These are phyloP conservation scores for Pseudogymnoascus sp. DNA, from an alignment of 2,329 filamentous ascomycete genomes.

Conservation along the genomic window DNA sequence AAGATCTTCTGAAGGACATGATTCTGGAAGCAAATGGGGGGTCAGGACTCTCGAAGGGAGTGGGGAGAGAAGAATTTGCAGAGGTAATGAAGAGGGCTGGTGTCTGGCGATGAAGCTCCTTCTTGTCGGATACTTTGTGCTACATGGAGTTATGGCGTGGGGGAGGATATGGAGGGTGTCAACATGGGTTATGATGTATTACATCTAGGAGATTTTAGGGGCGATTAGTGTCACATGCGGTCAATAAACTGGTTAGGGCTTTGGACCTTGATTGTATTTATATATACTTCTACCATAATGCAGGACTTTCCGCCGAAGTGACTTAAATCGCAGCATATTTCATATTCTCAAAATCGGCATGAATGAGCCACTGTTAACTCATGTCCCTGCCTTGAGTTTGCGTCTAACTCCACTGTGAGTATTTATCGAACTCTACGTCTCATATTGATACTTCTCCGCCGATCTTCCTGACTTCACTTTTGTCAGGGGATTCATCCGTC, in stretches of 20 bases:
- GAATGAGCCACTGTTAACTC: constrained; percentile 11
- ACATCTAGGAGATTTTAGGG: not conserved
- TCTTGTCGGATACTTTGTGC: not conserved
- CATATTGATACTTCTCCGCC: constrained; percentile 12
- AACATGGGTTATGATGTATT: constrained; percentile 4
- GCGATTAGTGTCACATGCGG: not conserved
- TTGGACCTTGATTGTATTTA: constrained; percentile 1
- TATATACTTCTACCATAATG: constrained; percentile 5
- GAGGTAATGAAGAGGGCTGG: constrained; percentile 27
- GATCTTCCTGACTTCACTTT: not conserved
- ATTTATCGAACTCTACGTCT: constrained; percentile 21
- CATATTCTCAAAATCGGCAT: constrained; percentile 13
- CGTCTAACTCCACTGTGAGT: constrained; percentile 12
- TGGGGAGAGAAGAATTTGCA: constrained; percentile 47
- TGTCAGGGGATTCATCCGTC: constrained; percentile 17
- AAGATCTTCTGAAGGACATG: constrained; percentile 85
- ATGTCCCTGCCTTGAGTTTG: not conserved
- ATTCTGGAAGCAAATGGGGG: constrained; percentile 87
- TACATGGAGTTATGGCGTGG: constrained; percentile 11
- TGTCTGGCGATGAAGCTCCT: constrained; percentile 22
- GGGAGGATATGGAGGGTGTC: not conserved
- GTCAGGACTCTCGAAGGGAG: constrained; percentile 59
- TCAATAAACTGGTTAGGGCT: not conserved
- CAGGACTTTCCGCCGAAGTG: not conserved
- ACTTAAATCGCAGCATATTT: not conserved